These are phyloP conservation scores for Ogataea wickerhamii DNA, from an alignment of 805 yeast genomes.

Conservation along the genomic window DNA sequence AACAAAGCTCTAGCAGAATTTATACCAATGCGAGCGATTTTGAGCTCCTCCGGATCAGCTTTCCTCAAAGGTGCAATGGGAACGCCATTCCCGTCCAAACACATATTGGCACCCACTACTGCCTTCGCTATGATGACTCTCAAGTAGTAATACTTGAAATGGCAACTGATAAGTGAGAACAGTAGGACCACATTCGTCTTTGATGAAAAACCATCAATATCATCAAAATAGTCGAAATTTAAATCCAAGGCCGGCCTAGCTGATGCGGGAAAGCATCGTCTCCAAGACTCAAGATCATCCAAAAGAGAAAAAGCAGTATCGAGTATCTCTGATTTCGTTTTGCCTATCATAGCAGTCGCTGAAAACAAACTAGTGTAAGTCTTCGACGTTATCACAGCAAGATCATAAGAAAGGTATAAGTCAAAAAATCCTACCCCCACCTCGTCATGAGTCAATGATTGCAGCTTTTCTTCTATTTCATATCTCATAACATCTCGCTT, in stretches of 20 bases:
- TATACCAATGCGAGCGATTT: conserved; percentile 16
- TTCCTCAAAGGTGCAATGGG: neutral
- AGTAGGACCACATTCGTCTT: conserved; percentile 5
- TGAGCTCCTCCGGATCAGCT: conserved; percentile 2
- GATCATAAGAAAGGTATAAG: conserved; percentile 19
- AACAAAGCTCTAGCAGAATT: conserved; percentile 28
- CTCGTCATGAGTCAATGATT: conserved; percentile 2
- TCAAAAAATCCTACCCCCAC: conserved; percentile 5
- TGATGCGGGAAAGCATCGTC: conserved; percentile 23
- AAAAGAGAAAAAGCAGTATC: conserved; percentile 14
- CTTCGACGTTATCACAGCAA: conserved; percentile 25
- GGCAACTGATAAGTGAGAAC: conserved; percentile 14
- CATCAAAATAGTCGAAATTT: conserved; percentile 8
- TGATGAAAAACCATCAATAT: conserved; percentile 1
- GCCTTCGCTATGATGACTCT: conserved; percentile 27
- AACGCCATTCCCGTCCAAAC: conserved; percentile 4
- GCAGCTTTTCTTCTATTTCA: conserved; percentile 9
- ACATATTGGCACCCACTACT: conserved; percentile 15
- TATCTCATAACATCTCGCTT: conserved; percentile 10
- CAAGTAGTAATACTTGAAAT: conserved; percentile 27
- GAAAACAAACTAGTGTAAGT: conserved; percentile 27
- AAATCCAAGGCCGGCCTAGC: conserved; percentile 20
- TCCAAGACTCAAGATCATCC: conserved; percentile 29
- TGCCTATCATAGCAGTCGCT: conserved; percentile 25
- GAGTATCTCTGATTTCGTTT: conserved; percentile 15